Conservation (phyloP, 345 rosid species). For the Psidium guajava region DNA sequence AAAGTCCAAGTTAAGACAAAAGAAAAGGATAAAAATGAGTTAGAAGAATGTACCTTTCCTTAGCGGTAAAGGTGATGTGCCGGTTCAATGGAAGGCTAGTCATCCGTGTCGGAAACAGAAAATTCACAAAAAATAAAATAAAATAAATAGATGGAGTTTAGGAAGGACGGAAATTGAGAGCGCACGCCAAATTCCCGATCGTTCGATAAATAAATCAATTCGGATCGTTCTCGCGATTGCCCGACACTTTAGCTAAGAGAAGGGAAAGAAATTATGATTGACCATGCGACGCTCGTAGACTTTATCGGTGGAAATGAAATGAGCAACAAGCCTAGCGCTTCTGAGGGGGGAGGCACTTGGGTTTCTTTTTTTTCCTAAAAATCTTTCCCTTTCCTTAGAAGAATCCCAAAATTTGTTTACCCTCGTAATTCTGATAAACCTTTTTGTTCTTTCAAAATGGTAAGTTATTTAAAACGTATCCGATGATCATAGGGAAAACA, state of each 20-base stretch:
- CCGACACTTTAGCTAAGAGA: no score
- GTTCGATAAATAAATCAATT: no score
- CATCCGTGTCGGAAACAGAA: neutral
- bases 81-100: neutral
- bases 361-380: neutral
- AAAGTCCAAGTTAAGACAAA: neutral
- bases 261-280: neutral
- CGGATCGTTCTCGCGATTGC: neutral
- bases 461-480: neutral
- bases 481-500: neutral
- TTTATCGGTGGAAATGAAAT: neutral
- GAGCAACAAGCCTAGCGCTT: neutral
- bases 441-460: no score
- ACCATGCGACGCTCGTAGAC: neutral
- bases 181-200: neutral
- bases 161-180: neutral
- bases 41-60: neutral
- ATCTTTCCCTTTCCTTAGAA: neutral
- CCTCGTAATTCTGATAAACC: neutral
- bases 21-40: neutral
- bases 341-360: neutral
- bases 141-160: no score
- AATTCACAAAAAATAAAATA: neutral
- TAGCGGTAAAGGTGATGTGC: neutral
- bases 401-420: neutral